Percentiles rank a stretch among this genome's conserved stretches.
These are phyloP conservation scores for Fermentozyma sake DNA, from an alignment of 1,139 yeast genomes.

Conservation along the genomic window DNA sequence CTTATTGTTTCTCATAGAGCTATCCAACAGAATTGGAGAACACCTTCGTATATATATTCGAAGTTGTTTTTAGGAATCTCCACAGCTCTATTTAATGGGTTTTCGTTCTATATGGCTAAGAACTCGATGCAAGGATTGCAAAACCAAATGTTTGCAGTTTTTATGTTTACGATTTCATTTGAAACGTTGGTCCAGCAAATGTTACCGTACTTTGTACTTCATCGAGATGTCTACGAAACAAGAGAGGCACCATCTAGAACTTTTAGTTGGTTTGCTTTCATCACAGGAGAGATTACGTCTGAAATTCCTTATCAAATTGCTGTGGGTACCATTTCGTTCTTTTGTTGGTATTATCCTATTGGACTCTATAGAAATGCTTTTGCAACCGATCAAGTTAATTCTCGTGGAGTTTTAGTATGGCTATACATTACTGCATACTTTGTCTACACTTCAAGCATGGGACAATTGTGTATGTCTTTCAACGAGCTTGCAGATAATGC, in stretches of 20 bases:
- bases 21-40: conserved; percentile 65
- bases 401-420: conserved; percentile 67
- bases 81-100: conserved; percentile 64
- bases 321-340: conserved; percentile 30
- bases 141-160: conserved; percentile 52
- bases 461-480: conserved; percentile 60
- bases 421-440: conserved; percentile 50
- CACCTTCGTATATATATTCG: conserved; percentile 66
- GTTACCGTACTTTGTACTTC: conserved; percentile 64
- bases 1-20: conserved; percentile 49
- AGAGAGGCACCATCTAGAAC: conserved; percentile 69
- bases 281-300: conserved; percentile 29
- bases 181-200: conserved; percentile 61
- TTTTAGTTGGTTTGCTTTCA: conserved; percentile 45
- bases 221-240: conserved; percentile 62
- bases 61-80: conserved; percentile 50
- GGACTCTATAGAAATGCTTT: conserved; percentile 32
- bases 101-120: conserved; percentile 66
- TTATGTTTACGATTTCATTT: conserved; percentile 51
- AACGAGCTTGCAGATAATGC: conserved; percentile 66
- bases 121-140: conserved; percentile 56
- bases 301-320: conserved; percentile 32
- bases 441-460: conserved; percentile 60
- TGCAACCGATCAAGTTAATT: conserved; percentile 22
- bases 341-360: conserved; percentile 40